A percentile compares a stretch with the other conserved stretches of the same genome.
Evolutionary conservation across 2,329 filamentous ascomycete species (phyloP).

Genomic region (Pyricularia sp.): DNA sequence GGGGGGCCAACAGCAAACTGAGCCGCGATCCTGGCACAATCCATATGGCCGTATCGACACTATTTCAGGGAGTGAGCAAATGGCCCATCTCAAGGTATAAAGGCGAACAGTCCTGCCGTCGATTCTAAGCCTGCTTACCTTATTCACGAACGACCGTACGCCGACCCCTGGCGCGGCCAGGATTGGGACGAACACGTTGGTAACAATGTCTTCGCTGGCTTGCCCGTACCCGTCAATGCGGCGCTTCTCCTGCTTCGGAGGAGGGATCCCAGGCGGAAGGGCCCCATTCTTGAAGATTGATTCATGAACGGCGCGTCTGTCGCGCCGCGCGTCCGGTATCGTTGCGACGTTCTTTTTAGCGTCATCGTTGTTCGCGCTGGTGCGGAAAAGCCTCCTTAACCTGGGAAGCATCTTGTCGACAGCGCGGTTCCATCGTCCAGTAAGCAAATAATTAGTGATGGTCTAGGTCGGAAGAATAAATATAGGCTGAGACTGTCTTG

Average conservation of each 20-base stretch:
- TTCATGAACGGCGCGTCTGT: constrained; percentile 1
- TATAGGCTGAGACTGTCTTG: neutral
- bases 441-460: neutral
- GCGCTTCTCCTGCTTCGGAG: neutral
- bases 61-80: neutral
- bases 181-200: constrained; percentile 1
- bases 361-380: neutral
- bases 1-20: neutral
- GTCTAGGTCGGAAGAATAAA: neutral
- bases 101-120: neutral
- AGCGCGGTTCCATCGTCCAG: neutral
- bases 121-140: neutral
- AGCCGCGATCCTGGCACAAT: neutral
- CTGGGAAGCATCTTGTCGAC: neutral
- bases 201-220: neutral
- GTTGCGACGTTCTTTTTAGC: neutral
- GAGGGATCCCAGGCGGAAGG: neutral
- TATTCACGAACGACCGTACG: constrained; percentile 5
- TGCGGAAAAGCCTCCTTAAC: neutral
- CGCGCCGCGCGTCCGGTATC: neutral
- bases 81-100: neutral
- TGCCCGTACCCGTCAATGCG: neutral
- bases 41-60: constrained; percentile 4
- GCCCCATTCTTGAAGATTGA: neutral
- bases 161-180: constrained; percentile 4